Base-by-base conservation (phyloP, 345 rosid genomes). In the Eucalyptus sp. region DNA sequence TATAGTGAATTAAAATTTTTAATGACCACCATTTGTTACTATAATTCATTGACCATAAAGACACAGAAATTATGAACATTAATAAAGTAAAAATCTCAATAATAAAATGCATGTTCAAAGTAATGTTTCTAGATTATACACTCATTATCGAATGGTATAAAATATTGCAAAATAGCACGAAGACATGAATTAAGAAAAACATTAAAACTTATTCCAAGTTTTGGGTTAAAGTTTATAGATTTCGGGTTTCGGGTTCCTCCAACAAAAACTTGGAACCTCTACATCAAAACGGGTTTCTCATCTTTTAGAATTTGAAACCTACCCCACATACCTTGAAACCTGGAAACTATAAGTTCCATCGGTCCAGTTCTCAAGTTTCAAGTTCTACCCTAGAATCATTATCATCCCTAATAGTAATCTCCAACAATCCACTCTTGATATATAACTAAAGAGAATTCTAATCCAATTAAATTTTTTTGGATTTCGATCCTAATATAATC, bases 51-150 rank as follows among this genome's bases (percentile, higher is more conserved):
- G 10, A 52, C 10, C 24, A 18, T 52, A 52, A 52, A 52, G 2
- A 18, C 4, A 18, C 0, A 2, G 0, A 52, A 18, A 18, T 0
- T 7, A 52, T 52, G 1, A 52, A 0, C 0, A 52, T 52, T 52
- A 52, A 18, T 52, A 52, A 52, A 52, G 24, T 18, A 52, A 52
- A 52, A 52, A 10, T 52, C 0, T 52, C 0, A 52, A 52, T 52
- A 4, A 52, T 52, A 18, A 18, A 52, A 52, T 52, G 2, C 10
- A 52, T 18, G 2, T 52, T 52, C 3, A 3, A 24, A 18, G 2
- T 52, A 52, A 52, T 52, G 24, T 52, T 52, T 52, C 0, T 1
- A 18, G 0, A 52, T 1, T 52, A 52, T 52, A 18, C 10, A 52
- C 2, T 52, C 1, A 52, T 18, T 52, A 52, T 52, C 0, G 2